phyloP scores from a whole-genome alignment of 2,329 filamentous ascomycete genomes.

The Albophoma yamanashiensis region DNA sequence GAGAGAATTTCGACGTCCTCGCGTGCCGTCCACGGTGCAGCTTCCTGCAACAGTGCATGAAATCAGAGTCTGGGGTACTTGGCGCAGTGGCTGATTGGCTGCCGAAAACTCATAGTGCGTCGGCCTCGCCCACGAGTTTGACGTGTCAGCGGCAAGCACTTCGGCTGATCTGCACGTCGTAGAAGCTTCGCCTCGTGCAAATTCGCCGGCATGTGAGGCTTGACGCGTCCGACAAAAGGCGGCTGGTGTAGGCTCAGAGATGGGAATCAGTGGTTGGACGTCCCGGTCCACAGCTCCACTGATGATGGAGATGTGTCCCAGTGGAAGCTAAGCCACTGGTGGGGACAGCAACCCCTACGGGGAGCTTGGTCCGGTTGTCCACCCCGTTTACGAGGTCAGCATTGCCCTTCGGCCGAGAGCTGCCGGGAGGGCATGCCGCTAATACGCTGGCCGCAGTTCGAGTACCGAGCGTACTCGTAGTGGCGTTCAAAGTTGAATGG shows the following conservation, averaged over 20 bases:
- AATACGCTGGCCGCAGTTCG: not conserved
- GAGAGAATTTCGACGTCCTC: not conserved
- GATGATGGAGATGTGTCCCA: not conserved
- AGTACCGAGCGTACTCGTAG: not conserved
- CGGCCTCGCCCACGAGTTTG: not conserved
- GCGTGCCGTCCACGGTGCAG: not conserved
- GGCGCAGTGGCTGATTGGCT: not conserved
- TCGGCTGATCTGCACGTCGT: not conserved
- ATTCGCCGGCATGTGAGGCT: too few species aligned
- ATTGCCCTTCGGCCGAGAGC: not conserved
- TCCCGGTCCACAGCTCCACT: not conserved
- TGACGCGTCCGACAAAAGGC: not conserved
- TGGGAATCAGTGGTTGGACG: not conserved
- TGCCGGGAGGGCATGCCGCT: not conserved
- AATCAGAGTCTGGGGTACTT: not conserved
- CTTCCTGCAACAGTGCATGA: not conserved
- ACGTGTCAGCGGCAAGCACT: not conserved
- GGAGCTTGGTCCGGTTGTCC: not conserved
- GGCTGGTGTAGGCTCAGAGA: not conserved
- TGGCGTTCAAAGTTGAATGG: not conserved
- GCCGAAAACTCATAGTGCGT: not conserved
- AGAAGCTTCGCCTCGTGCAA: too few species aligned
- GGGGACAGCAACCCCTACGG: not conserved
- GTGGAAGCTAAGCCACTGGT: not conserved
- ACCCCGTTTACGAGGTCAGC: not conserved